These are phyloP conservation scores for Trichoderma simmonsii DNA, from an alignment of 2,329 filamentous ascomycete genomes.

Conservation along the genomic window DNA sequence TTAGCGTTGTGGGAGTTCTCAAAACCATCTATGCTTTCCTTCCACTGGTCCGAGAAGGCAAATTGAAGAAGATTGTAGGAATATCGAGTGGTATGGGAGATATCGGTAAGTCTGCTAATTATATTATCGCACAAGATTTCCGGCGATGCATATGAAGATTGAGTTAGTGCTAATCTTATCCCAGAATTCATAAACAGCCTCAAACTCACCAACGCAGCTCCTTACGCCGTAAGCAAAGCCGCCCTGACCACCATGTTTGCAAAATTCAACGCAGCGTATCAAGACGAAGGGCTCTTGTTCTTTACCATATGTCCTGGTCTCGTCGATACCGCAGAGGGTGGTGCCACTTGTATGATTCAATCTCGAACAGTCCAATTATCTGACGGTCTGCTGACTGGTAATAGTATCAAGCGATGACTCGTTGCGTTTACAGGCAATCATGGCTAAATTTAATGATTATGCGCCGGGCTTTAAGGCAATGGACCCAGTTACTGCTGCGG, in stretches of 20 bases:
- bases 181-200: background rate
- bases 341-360: background rate
- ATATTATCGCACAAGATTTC: accelerated
- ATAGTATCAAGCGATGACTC: background rate
- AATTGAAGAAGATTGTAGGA: background rate
- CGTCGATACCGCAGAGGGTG: background rate
- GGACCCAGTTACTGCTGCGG: background rate
- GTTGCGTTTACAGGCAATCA: background rate
- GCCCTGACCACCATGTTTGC: background rate
- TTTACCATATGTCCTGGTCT: background rate
- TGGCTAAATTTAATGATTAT: background rate
- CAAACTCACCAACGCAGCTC: background rate
- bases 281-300: background rate
- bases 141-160: background rate
- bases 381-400: background rate
- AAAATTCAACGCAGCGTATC: background rate
- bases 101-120: background rate
- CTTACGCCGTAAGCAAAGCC: background rate
- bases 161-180: background rate
- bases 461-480: background rate
- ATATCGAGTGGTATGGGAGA: background rate
- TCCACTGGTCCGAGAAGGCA: background rate
- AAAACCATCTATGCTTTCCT: background rate
- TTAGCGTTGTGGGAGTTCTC: background rate
- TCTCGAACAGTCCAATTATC: background rate